Conservation (phyloP, 176 grass and related monocot species). For the Cenchrus fungigraminus region DNA sequence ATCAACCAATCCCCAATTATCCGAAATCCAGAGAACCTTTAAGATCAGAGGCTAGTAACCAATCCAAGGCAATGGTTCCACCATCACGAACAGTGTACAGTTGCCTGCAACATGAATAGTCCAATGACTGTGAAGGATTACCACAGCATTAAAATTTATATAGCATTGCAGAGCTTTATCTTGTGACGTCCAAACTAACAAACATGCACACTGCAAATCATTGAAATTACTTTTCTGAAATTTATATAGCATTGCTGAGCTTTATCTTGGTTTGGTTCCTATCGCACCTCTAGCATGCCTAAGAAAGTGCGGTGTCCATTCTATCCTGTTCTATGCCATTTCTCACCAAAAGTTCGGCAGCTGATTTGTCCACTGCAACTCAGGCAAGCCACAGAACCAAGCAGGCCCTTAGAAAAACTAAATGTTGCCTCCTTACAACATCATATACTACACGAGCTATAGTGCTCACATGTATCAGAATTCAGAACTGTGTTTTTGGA, state of each 20-base stretch:
- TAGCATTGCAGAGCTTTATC: neutral
- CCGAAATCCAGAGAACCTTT: slow-evolving; percentile 51
- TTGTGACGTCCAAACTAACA: neutral
- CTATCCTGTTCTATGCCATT: too few relatives aligned
- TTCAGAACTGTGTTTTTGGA: neutral
- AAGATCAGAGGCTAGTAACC: slow-evolving; percentile 72
- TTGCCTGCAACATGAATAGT: slow-evolving; percentile 59
- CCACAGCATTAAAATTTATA: neutral
- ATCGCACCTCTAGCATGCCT: too few relatives aligned
- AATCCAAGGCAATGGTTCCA: slow-evolving; percentile 97
- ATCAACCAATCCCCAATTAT: slow-evolving; percentile 30
- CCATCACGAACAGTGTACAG: slow-evolving; percentile 77
- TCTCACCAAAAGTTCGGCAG: too few relatives aligned
- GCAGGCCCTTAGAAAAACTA: neutral
- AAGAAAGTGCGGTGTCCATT: too few relatives aligned
- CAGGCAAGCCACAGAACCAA: too few relatives aligned
- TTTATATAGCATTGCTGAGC: too few relatives aligned
- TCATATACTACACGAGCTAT: neutral
- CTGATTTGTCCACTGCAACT: too few relatives aligned
- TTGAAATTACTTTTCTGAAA: neutral
- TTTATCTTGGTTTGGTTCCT: too few relatives aligned
- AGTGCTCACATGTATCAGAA: neutral
- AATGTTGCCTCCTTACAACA: neutral
- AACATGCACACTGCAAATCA: neutral
- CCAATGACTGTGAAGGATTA: slow-evolving; percentile 4